Conservation (phyloP, 495 filamentous ascomycete genomes). For the Neurospora sp. region DNA sequence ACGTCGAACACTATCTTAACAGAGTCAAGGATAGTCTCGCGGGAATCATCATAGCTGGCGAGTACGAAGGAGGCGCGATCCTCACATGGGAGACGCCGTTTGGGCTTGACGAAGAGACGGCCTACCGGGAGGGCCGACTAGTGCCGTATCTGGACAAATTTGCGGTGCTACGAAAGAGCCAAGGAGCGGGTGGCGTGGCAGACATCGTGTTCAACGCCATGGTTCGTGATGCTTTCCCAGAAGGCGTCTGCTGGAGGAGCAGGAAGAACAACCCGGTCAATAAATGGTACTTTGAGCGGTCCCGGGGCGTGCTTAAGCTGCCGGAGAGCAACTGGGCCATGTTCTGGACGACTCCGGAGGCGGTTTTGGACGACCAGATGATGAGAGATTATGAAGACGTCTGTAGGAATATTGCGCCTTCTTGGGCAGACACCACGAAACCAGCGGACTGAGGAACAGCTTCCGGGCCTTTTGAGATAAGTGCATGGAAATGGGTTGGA, state of each 20-base stretch:
- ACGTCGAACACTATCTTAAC: constrained; percentile 69
- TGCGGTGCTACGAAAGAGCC: constrained; percentile 76
- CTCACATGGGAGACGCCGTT: constrained; percentile 88
- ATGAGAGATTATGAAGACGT: constrained; percentile 77
- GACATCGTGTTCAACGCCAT: constrained; percentile 95
- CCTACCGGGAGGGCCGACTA: constrained; percentile 44
- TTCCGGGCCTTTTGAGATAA: neutral
- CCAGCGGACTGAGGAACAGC: constrained; percentile 41
- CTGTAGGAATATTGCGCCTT: constrained; percentile 68
- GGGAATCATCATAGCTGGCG: constrained; percentile 86
- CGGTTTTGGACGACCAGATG: constrained; percentile 36
- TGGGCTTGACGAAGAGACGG: constrained; percentile 41
- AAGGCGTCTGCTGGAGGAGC: constrained; percentile 73
- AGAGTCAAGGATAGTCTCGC: constrained; percentile 71
- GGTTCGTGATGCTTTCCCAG: constrained; percentile 77
- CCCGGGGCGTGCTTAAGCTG: constrained; percentile 71
- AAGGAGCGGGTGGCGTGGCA: constrained; percentile 86
- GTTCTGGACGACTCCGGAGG: constrained; percentile 85
- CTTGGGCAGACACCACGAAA: constrained; percentile 67
- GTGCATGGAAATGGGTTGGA: neutral
- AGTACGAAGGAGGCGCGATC: constrained; percentile 93
- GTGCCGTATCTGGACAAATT: constrained; percentile 98
- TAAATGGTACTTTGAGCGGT: constrained; percentile 93
- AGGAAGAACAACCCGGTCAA: constrained; percentile 76
- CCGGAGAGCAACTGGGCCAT: constrained; percentile 77